Evolutionary conservation across 1,284 basidiomycete species (phyloP), one percentile per base, ranked within the genome.

Genomic region (Vanrija pseudolonga): DNA sequence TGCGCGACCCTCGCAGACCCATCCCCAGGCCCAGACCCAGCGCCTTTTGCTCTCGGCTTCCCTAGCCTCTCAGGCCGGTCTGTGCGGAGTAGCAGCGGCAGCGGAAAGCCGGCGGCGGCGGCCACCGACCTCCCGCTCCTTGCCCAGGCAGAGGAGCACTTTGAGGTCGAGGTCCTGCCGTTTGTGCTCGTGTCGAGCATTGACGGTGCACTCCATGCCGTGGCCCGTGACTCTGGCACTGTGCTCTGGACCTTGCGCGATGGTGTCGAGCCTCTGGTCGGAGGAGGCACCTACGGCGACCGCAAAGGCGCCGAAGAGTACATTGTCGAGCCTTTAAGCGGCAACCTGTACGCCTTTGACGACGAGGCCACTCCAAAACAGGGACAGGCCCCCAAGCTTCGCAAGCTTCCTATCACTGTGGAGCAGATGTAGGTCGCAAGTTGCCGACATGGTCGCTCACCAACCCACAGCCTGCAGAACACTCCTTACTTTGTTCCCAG

Each of bases 281-380:
- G 72, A 11, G 73, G 70, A 28, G 68, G 64, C 42, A 58, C 63
- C 8, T 60, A 55, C 24, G 70, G 68, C 15, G 49, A 51, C 26
- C 54, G 51, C 24, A 32, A 32, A 32, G 17, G 23, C 38, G n/a
- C 20, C 37, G 65, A 68, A 47, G 68, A 72, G 46, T 77, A 74
- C 53, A 74, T 77, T 40, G 69, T 77, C 41, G 75, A 77, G 55
- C 75, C 75, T 3, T 64, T 75, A 15, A 73, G 70, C 51, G 75
- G 75, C 22, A 65, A 65, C 44, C 56, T 77, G 40, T 77, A 67
- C 47, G 73, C 73, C 37, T 69, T 71, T 50, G 59, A 54, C 22
- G 32, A 45, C 7, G 47, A 50, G n/a, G 61, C 61, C 15, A 62
- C 55, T 36, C 61, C 63, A 40, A 45, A 59, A 14, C 32, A 32